These are phyloP conservation scores for Cucumis cinereus DNA, from an alignment of 306 rosid genomes.

Conservation along the genomic window DNA sequence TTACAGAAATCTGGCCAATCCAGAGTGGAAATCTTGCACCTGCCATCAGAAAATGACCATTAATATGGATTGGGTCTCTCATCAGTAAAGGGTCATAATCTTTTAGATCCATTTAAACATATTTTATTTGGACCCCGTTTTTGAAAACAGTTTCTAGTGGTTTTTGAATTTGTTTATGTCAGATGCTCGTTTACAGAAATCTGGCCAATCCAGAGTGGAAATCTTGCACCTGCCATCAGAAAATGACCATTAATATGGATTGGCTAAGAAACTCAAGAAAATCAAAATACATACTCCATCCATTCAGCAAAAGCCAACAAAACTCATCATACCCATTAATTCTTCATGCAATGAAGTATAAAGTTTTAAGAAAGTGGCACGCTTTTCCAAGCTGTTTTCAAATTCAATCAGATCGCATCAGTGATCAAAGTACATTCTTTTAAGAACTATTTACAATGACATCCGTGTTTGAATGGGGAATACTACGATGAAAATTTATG, in stretches of 20 bases:
- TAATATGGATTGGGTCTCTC: neutral
- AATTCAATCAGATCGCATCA: neutral
- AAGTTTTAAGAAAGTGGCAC: neutral
- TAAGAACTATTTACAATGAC: neutral
- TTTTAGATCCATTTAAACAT: neutral
- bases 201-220: neutral
- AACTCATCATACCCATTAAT: neutral
- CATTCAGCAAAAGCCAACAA: neutral
- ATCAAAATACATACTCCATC: neutral
- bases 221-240: neutral
- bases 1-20: neutral
- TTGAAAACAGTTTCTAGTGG: neutral
- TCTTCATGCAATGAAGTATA: neutral
- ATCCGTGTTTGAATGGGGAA: neutral
- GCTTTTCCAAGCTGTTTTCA: neutral
- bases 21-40: neutral
- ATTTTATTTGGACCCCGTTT: neutral
- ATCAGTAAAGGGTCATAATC: neutral
- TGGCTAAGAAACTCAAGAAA: neutral
- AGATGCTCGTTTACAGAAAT: neutral
- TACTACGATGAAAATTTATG: neutral
- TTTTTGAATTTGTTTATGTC: neutral
- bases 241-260: neutral
- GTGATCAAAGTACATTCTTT: neutral
- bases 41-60: neutral